These are phyloP conservation scores for Clathrospora elynae DNA, from an alignment of 2,329 filamentous ascomycete genomes.

Conservation along the genomic window DNA sequence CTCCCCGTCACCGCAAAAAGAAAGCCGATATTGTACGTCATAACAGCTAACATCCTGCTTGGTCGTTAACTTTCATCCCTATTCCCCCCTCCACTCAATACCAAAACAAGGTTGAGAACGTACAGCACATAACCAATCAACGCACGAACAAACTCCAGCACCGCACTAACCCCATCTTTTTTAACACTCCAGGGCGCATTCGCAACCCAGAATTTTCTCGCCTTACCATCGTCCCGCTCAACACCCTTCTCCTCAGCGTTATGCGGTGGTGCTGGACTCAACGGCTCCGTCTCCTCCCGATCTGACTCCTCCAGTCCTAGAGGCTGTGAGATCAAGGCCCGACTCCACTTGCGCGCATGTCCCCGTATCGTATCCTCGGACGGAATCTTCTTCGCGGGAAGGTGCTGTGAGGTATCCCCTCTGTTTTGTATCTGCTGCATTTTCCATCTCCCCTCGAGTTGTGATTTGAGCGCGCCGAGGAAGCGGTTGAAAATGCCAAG, in stretches of 20 bases:
- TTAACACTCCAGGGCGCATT: conserved; percentile 27
- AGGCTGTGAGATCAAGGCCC: conserved; percentile 6
- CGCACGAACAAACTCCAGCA: conserved; percentile 32
- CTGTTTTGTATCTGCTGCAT: no score
- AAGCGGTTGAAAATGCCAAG: conserved; percentile 39
- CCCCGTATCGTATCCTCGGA: background rate
- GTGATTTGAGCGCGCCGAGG: conserved; percentile 34
- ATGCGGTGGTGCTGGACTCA: conserved; percentile 16
- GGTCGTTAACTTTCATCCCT: conserved; percentile 8
- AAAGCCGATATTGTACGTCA: conserved; percentile 42
- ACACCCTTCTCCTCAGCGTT: conserved; percentile 2
- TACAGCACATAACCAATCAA: conserved; percentile 40
- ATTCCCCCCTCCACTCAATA: no score
- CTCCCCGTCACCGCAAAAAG: conserved; percentile 39
- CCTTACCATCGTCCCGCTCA: background rate
- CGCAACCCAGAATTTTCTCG: conserved; percentile 23
- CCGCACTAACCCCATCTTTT: conserved; percentile 25
- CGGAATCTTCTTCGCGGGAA: conserved; percentile 4
- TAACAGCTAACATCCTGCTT: conserved; percentile 39
- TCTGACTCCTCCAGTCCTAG: conserved; percentile 18
- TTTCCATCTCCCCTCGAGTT: conserved; percentile 32
- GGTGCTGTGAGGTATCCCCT: background rate
- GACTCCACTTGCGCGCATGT: conserved; percentile 24
- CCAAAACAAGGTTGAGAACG: conserved; percentile 8
- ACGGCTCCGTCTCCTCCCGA: conserved; percentile 24